Base-by-base conservation (phyloP, 495 filamentous ascomycete species). In the Pyrenula aspistea region DNA sequence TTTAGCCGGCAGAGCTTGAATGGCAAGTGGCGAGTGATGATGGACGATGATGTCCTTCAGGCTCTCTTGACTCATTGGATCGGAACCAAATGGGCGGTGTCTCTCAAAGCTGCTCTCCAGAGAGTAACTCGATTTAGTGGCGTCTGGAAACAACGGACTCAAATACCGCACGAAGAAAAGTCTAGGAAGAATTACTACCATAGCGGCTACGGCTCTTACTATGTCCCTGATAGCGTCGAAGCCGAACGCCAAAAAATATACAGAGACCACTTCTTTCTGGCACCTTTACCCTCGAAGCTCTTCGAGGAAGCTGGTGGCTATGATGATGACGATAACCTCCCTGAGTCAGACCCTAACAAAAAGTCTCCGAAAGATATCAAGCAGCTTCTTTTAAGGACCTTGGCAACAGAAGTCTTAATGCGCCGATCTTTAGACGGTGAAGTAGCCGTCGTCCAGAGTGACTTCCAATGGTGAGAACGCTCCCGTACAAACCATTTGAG, bases 1-100 rank as follows among this genome's bases (percentile, higher is more conserved):
- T 8, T 42, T 42, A 42, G 31, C 55, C 68, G 77, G 15, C 72
- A 78, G 23, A 71, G 80, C 53, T 62, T 83, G 8, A 81, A 77
- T 56, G 78, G 80, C 2, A 69, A 72, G 50, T 79, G 77, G 53
- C 70, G 73, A 31, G 67, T 84, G 19, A 75, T 72, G 62, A 81
- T 83, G 73, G 77, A 84, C 36, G 79, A 83, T 51, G 82, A 84
- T 51, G 67, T 83, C 2, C 65, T 83, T 2, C 77, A 83, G 60
- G 78, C 81, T 1, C 73, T 85, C n/a, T 80, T 85, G 55, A 65
- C 81, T 3, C 76, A 84, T 54, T 80, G 75, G 57, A 76, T 85
- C 57, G 81, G 80, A 12, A 63, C 78, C 0, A 77, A 76, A 49
- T 77, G 77, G 68, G 77, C 74, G 8, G 70, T 74, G 2, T 68